Percentiles rank a stretch among this genome's conserved stretches.
Conservation (phyloP, 2,329 filamentous ascomycete species). For the Monosporascus sp. region DNA sequence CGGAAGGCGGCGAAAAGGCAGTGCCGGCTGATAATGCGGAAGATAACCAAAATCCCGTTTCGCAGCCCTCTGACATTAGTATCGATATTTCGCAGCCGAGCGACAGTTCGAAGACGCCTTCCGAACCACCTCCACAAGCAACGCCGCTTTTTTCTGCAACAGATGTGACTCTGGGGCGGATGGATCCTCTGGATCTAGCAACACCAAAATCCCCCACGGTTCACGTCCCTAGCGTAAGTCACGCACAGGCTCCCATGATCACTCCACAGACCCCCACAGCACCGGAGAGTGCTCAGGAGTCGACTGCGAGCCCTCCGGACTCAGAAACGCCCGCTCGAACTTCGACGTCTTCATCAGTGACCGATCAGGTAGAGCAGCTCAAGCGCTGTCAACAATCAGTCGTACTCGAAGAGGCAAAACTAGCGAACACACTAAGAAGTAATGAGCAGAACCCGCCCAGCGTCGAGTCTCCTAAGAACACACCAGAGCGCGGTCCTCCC, state of each 20-base stretch:
- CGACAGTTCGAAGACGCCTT: conserved; percentile 5
- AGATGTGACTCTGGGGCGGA: conserved; percentile 37
- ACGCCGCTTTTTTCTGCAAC: conserved; percentile 24
- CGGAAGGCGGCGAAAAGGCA: conserved; percentile 43
- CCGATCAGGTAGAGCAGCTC: conserved; percentile 34
- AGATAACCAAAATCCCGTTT: conserved; percentile 13
- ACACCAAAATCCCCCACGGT: conserved; percentile 29
- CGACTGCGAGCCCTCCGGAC: conserved; percentile 12
- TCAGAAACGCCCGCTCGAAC: conserved; percentile 6
- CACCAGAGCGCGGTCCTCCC: conserved; percentile 31
- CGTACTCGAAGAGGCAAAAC: conserved; percentile 24
- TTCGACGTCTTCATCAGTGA: conserved; percentile 16
- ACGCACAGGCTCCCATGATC: conserved; percentile 6
- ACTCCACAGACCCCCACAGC: conserved; percentile 19
- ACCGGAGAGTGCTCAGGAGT: conserved; percentile 8
- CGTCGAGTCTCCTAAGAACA: conserved; percentile 14
- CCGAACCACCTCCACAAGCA: conserved; percentile 20
- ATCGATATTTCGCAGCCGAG: conserved; percentile 12
- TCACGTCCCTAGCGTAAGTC: conserved; percentile 3
- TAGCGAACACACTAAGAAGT: conserved; percentile 13
- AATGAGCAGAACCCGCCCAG: conserved; percentile 9
- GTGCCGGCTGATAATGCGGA: conserved; percentile 31
- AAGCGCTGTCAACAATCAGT: conserved; percentile 42
- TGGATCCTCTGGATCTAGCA: conserved; percentile 47
- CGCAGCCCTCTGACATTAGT: conserved; percentile 12